Percentiles rank a stretch among this genome's conserved stretches.
phyloP scores from a whole-genome alignment of 2,329 filamentous ascomycete genomes.

The Aspergillus alliaceus region DNA sequence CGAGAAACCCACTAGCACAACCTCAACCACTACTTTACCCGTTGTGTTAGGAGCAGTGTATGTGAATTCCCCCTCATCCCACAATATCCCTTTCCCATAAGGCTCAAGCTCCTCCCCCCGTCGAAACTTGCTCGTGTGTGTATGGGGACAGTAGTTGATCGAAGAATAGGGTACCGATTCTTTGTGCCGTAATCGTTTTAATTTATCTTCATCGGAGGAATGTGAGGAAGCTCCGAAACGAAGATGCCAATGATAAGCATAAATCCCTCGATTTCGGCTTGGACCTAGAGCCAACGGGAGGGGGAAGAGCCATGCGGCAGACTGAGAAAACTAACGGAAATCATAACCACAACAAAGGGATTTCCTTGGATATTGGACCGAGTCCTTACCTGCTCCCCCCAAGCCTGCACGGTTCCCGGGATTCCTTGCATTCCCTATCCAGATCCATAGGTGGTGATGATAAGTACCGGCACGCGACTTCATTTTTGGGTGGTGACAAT shows the following conservation, averaged over 20 bases:
- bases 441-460: slow-evolving; percentile 76
- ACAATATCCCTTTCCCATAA: neutral
- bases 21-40: slow-evolving; percentile 60
- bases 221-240: slow-evolving; percentile 66
- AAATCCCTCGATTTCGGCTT: slow-evolving; percentile 92
- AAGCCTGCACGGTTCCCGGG: slow-evolving; percentile 72
- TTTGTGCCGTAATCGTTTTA: slow-evolving; percentile 65
- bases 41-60: slow-evolving; percentile 71
- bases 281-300: slow-evolving; percentile 49
- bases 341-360: slow-evolving; percentile 46
- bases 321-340: slow-evolving; percentile 40
- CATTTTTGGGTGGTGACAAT: slow-evolving; percentile 54
- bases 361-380: slow-evolving; percentile 65
- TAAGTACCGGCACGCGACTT: slow-evolving; percentile 69
- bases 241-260: slow-evolving; percentile 84
- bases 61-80: slow-evolving; percentile 32
- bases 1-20: slow-evolving; percentile 59
- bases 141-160: slow-evolving; percentile 23
- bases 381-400: slow-evolving; percentile 91
- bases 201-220: slow-evolving; percentile 78
- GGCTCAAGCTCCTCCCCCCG: too few relatives aligned
- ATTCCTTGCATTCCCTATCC: slow-evolving; percentile 84
- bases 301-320: slow-evolving; percentile 57
- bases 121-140: too few relatives aligned
- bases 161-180: slow-evolving; percentile 68